Evolutionary conservation across 106 monocot genomes (phyloP).

Genomic region (Vanilla planifolia): DNA sequence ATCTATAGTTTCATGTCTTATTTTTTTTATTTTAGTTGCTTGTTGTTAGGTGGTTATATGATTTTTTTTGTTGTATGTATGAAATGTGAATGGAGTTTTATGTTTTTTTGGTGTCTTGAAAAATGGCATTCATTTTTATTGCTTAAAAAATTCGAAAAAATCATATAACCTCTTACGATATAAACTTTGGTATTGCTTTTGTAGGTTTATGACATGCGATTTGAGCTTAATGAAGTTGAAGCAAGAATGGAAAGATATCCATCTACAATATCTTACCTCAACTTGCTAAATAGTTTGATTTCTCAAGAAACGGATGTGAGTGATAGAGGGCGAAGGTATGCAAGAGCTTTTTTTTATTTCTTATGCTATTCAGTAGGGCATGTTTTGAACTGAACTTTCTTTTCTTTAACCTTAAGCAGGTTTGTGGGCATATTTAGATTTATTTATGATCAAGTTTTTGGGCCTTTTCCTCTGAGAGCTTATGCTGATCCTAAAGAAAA

Average conservation of each 20-base stretch:
- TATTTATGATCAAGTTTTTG: constrained; percentile 91
- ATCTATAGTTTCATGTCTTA: too few species aligned
- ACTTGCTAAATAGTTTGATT: constrained; percentile 82
- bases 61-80: too few species aligned
- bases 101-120: too few species aligned
- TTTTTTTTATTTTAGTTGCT: too few species aligned
- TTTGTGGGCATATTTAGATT: constrained; percentile 91
- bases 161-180: too few species aligned
- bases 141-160: too few species aligned
- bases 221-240: constrained; percentile 93
- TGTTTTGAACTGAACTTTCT: background rate
- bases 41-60: too few species aligned
- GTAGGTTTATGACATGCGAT: constrained; percentile 94
- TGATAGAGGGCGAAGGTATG: constrained; percentile 76
- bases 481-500: constrained; percentile 86
- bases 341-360: background rate
- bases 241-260: constrained; percentile 93
- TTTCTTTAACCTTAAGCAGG: constrained; percentile 27
- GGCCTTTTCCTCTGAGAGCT: constrained; percentile 84
- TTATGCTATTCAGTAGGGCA: constrained; percentile 3
- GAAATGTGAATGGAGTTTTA: too few species aligned
- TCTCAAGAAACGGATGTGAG: constrained; percentile 74
- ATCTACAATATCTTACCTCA: constrained; percentile 92
- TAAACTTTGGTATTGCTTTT: too few species aligned
- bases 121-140: too few species aligned